Percentiles rank a stretch among this genome's conserved stretches.
These are phyloP conservation scores for Solidago caesia DNA, from an alignment of 129 eudicot species.

Conservation along the genomic window DNA sequence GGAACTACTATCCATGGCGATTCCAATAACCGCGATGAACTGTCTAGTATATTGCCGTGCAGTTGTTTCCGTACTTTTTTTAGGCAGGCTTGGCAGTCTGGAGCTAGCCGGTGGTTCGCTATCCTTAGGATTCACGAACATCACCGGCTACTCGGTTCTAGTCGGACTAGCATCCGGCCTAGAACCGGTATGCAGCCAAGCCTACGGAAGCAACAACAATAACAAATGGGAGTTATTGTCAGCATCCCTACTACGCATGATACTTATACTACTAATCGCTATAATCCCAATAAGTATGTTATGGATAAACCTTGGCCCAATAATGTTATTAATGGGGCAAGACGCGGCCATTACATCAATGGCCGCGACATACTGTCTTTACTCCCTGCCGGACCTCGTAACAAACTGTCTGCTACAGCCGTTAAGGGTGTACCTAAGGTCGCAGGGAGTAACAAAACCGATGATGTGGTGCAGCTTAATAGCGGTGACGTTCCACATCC, in stretches of 20 bases:
- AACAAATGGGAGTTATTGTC: slow-evolving; percentile 69
- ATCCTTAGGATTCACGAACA: slow-evolving; percentile 85
- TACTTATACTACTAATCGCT: slow-evolving; percentile 59
- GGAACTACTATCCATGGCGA: slow-evolving; percentile 73
- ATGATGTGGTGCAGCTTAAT: slow-evolving; percentile 70
- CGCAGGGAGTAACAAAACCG: slow-evolving; percentile 83
- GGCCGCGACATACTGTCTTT: slow-evolving; percentile 72
- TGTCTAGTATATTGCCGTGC: slow-evolving; percentile 73
- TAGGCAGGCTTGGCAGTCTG: slow-evolving; percentile 83
- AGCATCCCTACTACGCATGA: slow-evolving; percentile 67
- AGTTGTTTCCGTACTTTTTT: slow-evolving; percentile 73
- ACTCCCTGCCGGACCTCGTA: slow-evolving; percentile 71
- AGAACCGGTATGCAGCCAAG: slow-evolving; percentile 87
- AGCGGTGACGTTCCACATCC: slow-evolving; percentile 81
- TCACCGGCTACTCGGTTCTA: slow-evolving; percentile 92
- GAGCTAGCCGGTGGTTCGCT: slow-evolving; percentile 96
- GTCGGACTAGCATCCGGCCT: slow-evolving; percentile 87
- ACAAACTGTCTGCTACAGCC: slow-evolving; percentile 82
- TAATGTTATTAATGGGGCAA: slow-evolving; percentile 75
- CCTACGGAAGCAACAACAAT: slow-evolving; percentile 71
- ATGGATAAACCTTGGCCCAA: slow-evolving; percentile 68
- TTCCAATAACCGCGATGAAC: slow-evolving; percentile 94
- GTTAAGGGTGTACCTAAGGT: slow-evolving; percentile 72
- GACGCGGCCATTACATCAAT: slow-evolving; percentile 63
- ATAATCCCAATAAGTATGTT: slow-evolving; percentile 63